These are phyloP conservation scores for Sambucus nigra DNA, from an alignment of 129 eudicot genomes.

Conservation along the genomic window DNA sequence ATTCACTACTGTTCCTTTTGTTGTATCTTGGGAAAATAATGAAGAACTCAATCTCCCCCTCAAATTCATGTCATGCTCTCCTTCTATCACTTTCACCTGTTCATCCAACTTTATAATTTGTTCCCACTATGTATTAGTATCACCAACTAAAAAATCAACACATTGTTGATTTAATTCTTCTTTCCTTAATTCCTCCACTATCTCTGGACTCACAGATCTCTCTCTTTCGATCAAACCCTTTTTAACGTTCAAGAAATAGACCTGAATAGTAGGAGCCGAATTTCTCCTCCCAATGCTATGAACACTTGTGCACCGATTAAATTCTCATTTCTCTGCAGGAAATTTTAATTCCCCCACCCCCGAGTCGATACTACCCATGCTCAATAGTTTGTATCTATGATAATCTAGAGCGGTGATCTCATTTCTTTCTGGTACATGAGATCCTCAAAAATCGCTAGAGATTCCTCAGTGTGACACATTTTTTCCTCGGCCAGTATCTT, in stretches of 20 bases:
- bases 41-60: conserved; percentile 21
- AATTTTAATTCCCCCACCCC: conserved; percentile 41
- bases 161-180: conserved; percentile 28
- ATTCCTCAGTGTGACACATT: conserved; percentile 69
- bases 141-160: conserved; percentile 25
- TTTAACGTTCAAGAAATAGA: conserved; percentile 25
- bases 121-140: conserved; percentile 52
- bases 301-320: conserved; percentile 24
- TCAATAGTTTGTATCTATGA: conserved; percentile 49
- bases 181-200: conserved; percentile 28
- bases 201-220: conserved; percentile 22
- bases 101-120: conserved; percentile 56
- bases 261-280: conserved; percentile 28
- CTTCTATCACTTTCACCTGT: conserved; percentile 46
- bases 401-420: conserved; percentile 63
- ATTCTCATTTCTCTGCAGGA: conserved; percentile 39
- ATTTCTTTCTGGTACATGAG: conserved; percentile 74
- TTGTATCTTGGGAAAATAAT: conserved; percentile 3
- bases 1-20: conserved; percentile 5
- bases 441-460: conserved; percentile 54
- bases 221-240: conserved; percentile 35
- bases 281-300: conserved; percentile 36
- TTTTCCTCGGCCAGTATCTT: conserved; percentile 85
- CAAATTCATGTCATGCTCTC: conserved; percentile 12
- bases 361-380: conserved; percentile 53